phyloP scores from a whole-genome alignment of 1,284 basidiomycete genomes.

The Trametes versicolor region DNA sequence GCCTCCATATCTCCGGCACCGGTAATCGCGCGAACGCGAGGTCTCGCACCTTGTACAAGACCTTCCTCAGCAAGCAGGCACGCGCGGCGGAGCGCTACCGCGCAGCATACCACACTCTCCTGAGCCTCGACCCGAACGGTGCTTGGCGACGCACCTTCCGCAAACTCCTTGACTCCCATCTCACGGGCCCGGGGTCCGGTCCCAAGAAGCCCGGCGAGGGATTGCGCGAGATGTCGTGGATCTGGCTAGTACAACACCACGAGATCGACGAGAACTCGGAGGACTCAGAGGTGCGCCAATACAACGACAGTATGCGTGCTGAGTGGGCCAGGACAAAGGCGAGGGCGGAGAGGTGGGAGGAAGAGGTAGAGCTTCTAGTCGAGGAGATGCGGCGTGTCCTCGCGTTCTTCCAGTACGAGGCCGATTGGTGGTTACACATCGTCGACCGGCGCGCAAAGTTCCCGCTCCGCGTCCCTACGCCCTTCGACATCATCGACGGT shows the following conservation, averaged over 20 bases:
- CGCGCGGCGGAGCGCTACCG: background rate
- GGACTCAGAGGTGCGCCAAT: background rate
- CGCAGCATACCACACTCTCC: background rate
- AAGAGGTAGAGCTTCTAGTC: background rate
- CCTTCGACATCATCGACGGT: no score
- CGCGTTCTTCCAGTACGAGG: background rate
- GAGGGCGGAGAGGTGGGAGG: background rate
- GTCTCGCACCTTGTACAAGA: background rate
- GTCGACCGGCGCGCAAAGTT: background rate
- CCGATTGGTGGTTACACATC: background rate
- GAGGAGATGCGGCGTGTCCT: background rate
- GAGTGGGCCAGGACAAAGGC: background rate
- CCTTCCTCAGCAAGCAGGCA: background rate
- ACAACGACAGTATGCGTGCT: background rate
- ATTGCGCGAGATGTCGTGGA: background rate
- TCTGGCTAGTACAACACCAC: background rate
- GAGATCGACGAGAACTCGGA: background rate
- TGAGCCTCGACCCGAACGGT: background rate
- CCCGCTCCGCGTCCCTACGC: no score
- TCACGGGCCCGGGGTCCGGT: background rate
- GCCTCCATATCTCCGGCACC: background rate
- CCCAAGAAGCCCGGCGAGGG: background rate
- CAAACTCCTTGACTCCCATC: background rate
- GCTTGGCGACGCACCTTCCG: background rate
- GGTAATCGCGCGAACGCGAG: background rate